These are phyloP conservation scores for Dianthus caryophyllus DNA, from an alignment of 148 eudicot species.

Conservation along the genomic window DNA sequence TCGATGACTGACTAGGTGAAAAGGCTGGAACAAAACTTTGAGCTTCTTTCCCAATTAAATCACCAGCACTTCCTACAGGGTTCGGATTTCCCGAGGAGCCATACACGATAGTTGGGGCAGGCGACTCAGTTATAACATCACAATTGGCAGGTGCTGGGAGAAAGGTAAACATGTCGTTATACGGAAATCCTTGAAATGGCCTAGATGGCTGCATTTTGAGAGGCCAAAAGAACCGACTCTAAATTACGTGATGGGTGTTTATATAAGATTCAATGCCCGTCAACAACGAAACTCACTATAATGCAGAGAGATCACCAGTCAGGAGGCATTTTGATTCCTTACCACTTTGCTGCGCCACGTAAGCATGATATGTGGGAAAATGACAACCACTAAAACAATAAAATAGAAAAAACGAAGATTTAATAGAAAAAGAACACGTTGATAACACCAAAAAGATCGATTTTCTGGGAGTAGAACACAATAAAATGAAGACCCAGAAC, in stretches of 20 bases:
- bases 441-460: neutral
- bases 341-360: conserved; percentile 16
- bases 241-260: neutral
- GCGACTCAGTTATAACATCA: conserved; percentile 19
- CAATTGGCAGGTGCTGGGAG: conserved; percentile 18
- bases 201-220: conserved; percentile 29
- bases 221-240: conserved; percentile 10
- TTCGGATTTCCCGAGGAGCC: conserved; percentile 22
- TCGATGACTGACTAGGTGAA: conserved; percentile 24
- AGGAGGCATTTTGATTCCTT: conserved; percentile 6
- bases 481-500: neutral
- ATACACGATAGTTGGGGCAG: conserved; percentile 21
- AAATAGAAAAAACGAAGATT: neutral
- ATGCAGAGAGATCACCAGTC: conserved; percentile 1
- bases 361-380: conserved; percentile 14
- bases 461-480: neutral
- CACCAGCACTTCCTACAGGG: conserved; percentile 14
- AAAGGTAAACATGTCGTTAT: conserved; percentile 33
- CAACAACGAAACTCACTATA: conserved; percentile 6
- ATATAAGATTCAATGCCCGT: neutral
- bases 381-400: conserved; percentile 3
- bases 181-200: conserved; percentile 22
- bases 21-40: conserved; percentile 17
- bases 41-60: conserved; percentile 22
- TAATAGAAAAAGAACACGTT: neutral